Conservation (phyloP, 306 rosid genomes). For the Rosa chinensis region DNA sequence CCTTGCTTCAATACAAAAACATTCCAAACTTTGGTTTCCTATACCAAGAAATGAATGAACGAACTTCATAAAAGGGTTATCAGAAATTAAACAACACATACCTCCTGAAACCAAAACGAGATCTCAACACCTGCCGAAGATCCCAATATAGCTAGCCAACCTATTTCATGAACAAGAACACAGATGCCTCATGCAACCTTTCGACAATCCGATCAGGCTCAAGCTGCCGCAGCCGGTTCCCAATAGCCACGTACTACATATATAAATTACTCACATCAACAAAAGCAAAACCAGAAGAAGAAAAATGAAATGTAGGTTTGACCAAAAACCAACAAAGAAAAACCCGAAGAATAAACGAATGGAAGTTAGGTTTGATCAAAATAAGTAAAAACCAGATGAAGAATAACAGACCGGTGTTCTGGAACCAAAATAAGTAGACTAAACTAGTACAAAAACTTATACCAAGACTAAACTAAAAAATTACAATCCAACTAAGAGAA, state of each 20-base stretch:
- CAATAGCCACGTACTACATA: background rate
- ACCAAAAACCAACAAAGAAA: background rate
- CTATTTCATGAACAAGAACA: background rate
- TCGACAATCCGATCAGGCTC: background rate
- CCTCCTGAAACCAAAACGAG: background rate
- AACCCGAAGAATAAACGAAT: background rate
- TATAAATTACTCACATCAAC: background rate
- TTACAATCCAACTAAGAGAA: too few relatives aligned
- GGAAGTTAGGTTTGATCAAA: background rate
- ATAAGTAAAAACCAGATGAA: background rate
- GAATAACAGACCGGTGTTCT: background rate
- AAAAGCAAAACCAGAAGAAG: background rate
- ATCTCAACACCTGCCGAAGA: background rate
- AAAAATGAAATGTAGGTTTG: background rate
- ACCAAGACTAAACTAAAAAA: too few relatives aligned
- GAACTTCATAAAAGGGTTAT: background rate
- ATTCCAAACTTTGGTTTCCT: too few relatives aligned
- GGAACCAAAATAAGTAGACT: too few relatives aligned
- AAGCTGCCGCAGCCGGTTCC: background rate
- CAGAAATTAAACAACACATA: background rate
- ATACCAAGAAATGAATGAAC: too few relatives aligned
- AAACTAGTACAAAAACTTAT: too few relatives aligned
- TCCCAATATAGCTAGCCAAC: background rate
- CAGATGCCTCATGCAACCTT: background rate
- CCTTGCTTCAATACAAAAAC: too few relatives aligned